These are phyloP conservation scores for Monosporascus sp. DNA, from an alignment of 2,329 filamentous ascomycete species.

Conservation along the genomic window DNA sequence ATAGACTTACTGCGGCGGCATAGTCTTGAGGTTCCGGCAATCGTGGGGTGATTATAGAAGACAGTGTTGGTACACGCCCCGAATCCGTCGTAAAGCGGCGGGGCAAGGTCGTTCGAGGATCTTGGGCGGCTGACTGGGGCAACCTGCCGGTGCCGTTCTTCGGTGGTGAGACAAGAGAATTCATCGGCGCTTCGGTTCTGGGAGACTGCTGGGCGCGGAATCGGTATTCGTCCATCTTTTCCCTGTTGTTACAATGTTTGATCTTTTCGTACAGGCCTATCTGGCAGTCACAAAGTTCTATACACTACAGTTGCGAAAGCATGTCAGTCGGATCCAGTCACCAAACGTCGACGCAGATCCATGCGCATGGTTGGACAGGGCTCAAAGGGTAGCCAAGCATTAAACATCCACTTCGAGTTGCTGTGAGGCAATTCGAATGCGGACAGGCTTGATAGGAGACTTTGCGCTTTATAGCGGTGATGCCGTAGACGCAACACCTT, in stretches of 20 bases:
- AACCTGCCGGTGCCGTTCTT: slow-evolving; percentile 60
- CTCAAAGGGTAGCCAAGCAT: background rate
- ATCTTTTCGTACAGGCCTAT: slow-evolving; percentile 37
- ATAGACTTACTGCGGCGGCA: slow-evolving; percentile 29
- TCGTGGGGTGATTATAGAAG: slow-evolving; percentile 52
- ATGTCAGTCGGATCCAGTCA: slow-evolving; percentile 11
- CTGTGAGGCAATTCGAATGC: background rate
- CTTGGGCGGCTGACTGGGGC: slow-evolving; percentile 55
- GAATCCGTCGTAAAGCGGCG: slow-evolving; percentile 93
- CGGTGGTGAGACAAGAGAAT: slow-evolving; percentile 68
- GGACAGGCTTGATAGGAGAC: background rate
- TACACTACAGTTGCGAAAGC: slow-evolving; percentile 24
- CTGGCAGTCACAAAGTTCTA: slow-evolving; percentile 31
- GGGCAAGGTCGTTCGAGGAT: slow-evolving; percentile 73
- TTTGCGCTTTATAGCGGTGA: background rate
- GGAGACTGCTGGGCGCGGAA: slow-evolving; percentile 75
- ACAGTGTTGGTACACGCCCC: slow-evolving; percentile 73
- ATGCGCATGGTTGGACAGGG: background rate
- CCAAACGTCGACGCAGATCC: background rate
- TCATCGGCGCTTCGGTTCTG: slow-evolving; percentile 70
- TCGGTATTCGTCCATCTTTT: slow-evolving; percentile 73
- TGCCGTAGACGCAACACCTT: background rate
- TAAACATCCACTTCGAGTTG: background rate
- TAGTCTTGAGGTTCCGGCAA: slow-evolving; percentile 48
- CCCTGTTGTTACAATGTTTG: slow-evolving; percentile 34